phyloP scores from a whole-genome alignment of 192 early-diverging fungal genomes.

The Coemansia sp. region DNA sequence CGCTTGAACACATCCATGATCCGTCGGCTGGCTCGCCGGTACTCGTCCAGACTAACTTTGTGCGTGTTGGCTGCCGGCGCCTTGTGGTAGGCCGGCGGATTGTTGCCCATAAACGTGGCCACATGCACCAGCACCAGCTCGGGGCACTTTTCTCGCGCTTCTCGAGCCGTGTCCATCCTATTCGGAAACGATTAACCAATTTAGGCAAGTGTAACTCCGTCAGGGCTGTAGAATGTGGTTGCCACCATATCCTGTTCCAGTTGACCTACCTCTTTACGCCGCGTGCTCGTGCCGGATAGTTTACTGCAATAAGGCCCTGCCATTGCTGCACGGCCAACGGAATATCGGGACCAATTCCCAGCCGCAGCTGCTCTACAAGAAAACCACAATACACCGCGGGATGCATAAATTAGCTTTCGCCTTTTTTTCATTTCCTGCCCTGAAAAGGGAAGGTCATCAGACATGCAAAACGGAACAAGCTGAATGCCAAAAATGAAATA shows the following conservation, averaged over 20 bases:
- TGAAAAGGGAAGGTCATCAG: too few species aligned
- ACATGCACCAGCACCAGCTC: constrained; percentile 77
- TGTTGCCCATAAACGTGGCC: constrained; percentile 71
- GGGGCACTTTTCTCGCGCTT: constrained; percentile 49
- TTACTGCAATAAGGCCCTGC: constrained; percentile 79
- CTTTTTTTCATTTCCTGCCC: too few species aligned
- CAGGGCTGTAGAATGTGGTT: too few species aligned
- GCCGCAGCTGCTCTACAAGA: constrained; percentile 62
- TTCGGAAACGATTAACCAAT: background rate
- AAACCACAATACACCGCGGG: background rate
- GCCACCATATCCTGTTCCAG: background rate
- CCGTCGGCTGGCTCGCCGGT: constrained; percentile 64
- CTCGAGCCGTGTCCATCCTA: constrained; percentile 34
- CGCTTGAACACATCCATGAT: constrained; percentile 70
- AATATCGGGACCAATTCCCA: constrained; percentile 59
- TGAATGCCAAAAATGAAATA: background rate
- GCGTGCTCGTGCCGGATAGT: constrained; percentile 76
- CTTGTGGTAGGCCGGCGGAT: constrained; percentile 63
- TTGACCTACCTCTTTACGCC: constrained; percentile 67
- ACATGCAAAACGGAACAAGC: background rate
- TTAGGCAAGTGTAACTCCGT: too few species aligned
- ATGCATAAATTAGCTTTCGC: constrained; percentile 5
- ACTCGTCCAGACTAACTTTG: constrained; percentile 84
- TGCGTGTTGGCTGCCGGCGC: constrained; percentile 68
- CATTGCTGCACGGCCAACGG: constrained; percentile 93